phyloP scores from a whole-genome alignment of 768 basidiomycete genomes.

The Hydnum rufescens region DNA sequence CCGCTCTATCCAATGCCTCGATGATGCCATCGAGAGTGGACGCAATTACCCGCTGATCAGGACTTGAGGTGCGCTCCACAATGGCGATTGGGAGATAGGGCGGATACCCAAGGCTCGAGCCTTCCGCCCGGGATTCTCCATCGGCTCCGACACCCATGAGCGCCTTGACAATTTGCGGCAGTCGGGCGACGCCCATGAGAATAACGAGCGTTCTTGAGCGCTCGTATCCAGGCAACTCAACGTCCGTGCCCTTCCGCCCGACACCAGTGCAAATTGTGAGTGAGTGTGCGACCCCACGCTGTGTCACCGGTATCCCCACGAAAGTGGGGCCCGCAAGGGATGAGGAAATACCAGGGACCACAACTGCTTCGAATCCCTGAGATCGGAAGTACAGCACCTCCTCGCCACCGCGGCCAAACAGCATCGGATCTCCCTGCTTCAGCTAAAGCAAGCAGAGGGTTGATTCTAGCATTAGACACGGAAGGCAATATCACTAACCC shows the following conservation, averaged over 20 bases:
- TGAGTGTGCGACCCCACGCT: constrained; percentile 81
- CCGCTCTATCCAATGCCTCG: constrained; percentile 37
- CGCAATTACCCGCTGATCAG: constrained; percentile 70
- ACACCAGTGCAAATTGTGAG: constrained; percentile 89
- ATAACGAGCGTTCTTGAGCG: constrained; percentile 62
- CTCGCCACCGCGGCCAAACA: constrained; percentile 89
- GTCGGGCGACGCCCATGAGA: constrained; percentile 88
- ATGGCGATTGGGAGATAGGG: constrained; percentile 67
- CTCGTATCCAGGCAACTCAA: constrained; percentile 74
- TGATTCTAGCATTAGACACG: background rate
- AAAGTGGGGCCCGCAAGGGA: constrained; percentile 80
- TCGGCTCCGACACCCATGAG: constrained; percentile 19
- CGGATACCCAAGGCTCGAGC: constrained; percentile 45
- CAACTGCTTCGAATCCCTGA: constrained; percentile 62
- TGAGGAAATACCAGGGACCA: constrained; percentile 80
- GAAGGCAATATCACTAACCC: constrained; percentile 29
- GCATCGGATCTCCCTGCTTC: constrained; percentile 93
- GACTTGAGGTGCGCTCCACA: constrained; percentile 85
- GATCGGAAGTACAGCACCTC: constrained; percentile 84
- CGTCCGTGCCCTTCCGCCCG: constrained; percentile 63
- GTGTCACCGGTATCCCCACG: constrained; percentile 84
- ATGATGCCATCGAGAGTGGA: constrained; percentile 60
- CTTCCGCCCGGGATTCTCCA: constrained; percentile 9
- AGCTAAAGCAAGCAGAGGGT: constrained; percentile 27
- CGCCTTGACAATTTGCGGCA: constrained; percentile 47